Conservation (phyloP, 2,329 filamentous ascomycete species). For the Rutstroemia sydowiana region DNA sequence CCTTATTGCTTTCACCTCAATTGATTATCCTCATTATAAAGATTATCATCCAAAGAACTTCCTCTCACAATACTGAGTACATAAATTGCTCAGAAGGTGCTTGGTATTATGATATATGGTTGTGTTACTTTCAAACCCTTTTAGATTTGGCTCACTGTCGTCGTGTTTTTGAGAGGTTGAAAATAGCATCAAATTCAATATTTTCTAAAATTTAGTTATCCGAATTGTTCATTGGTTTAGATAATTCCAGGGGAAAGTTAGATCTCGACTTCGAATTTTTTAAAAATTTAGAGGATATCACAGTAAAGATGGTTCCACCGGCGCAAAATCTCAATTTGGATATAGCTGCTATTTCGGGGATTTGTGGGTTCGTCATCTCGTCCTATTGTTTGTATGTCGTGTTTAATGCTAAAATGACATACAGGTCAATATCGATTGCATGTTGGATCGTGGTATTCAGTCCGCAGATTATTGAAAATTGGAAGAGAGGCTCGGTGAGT, state of each 20-base stretch:
- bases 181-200: too few species aligned
- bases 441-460: slow-evolving; percentile 96
- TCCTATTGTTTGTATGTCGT: background rate
- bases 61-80: too few species aligned
- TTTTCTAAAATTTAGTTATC: too few species aligned
- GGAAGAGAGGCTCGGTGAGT: slow-evolving; percentile 58
- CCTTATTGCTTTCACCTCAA: background rate
- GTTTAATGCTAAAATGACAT: slow-evolving; percentile 8
- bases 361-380: slow-evolving; percentile 61
- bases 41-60: too few species aligned
- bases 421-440: slow-evolving; percentile 86
- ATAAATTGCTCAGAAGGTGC: too few species aligned
- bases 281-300: background rate
- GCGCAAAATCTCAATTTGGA: slow-evolving; percentile 60
- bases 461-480: slow-evolving; percentile 94
- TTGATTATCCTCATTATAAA: too few species aligned
- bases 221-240: too few species aligned
- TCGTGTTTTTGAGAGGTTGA: too few species aligned
- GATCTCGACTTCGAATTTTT: background rate
- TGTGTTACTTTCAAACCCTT: too few species aligned
- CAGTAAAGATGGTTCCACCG: slow-evolving; percentile 36
- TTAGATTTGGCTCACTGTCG: too few species aligned
- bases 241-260: too few species aligned
- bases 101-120: too few species aligned
- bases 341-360: slow-evolving; percentile 85